phyloP scores from a whole-genome alignment of 306 rosid genomes.

The Lathyrus oleraceus region DNA sequence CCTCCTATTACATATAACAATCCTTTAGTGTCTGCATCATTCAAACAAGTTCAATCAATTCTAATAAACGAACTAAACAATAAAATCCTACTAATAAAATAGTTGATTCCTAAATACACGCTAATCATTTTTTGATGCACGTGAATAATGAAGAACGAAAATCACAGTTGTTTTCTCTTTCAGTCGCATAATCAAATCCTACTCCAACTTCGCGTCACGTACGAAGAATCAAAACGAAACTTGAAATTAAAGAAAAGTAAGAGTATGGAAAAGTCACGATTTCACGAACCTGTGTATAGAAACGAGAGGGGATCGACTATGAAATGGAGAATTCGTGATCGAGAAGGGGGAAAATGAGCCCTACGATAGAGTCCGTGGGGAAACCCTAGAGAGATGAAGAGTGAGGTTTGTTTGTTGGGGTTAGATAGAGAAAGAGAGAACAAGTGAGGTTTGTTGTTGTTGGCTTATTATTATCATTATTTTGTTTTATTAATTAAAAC shows the following conservation, averaged over 20 bases:
- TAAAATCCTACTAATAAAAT: not conserved
- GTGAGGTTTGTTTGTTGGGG: constrained; percentile 35
- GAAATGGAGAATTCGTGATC: constrained; percentile 30
- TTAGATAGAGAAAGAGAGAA: constrained; percentile 24
- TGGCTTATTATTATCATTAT: too few relatives aligned
- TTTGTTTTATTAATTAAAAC: too few relatives aligned
- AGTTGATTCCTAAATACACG: not conserved
- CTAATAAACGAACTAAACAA: constrained; percentile 26
- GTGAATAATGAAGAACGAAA: not conserved
- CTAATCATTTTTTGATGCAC: not conserved
- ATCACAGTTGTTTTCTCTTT: not conserved
- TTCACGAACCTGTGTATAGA: constrained; percentile 48
- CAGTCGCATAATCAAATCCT: not conserved
- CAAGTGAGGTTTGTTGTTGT: not conserved
- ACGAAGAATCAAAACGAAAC: constrained; percentile 33
- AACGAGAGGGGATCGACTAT: constrained; percentile 42
- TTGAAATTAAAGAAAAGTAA: constrained; percentile 22
- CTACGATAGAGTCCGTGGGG: constrained; percentile 42
- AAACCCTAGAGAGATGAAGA: constrained; percentile 61
- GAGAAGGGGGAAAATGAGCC: constrained; percentile 30
- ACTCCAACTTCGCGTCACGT: not conserved
- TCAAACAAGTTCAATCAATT: constrained; percentile 15
- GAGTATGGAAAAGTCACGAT: constrained; percentile 19
- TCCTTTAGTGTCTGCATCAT: constrained; percentile 39
- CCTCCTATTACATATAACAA: constrained; percentile 3